Evolutionary conservation across 208 protist species (phyloP).

Genomic region (Leishmania arabica): DNA sequence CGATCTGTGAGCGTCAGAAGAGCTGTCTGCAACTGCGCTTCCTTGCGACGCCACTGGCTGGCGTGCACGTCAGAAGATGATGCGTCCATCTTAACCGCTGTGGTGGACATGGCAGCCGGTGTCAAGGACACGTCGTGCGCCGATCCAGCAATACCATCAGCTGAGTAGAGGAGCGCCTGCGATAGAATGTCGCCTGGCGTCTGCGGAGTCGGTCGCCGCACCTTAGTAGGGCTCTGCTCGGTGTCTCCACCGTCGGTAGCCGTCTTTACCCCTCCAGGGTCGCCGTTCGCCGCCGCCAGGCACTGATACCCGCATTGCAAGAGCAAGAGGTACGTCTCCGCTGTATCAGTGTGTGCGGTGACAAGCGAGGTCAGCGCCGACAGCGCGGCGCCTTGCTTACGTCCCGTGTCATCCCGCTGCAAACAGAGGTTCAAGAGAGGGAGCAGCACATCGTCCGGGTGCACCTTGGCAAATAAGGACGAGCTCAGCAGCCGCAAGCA

Average conservation of each 20-base stretch:
- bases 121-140: neutral
- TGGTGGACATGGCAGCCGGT: neutral
- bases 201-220: constrained; percentile 15
- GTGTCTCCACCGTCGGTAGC: neutral
- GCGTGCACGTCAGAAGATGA: neutral
- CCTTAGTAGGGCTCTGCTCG: neutral
- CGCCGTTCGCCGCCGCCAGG: neutral
- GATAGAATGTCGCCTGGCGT: constrained; percentile 53
- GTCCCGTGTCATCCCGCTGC: constrained; percentile 50
- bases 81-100: neutral
- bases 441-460: constrained; percentile 66
- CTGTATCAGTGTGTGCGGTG: constrained; percentile 45
- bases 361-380: constrained; percentile 55
- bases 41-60: neutral
- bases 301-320: constrained; percentile 20
- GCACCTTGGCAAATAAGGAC: constrained; percentile 77
- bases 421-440: constrained; percentile 64
- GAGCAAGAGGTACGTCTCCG: constrained; percentile 15
- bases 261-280: neutral
- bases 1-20: constrained; percentile 28
- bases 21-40: constrained; percentile 9
- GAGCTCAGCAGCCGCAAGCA: constrained; percentile 66
- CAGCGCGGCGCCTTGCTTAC: constrained; percentile 52
- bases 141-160: neutral
- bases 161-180: constrained; percentile 45